Percentiles rank a stretch among this genome's conserved stretches.
These are phyloP conservation scores for Ilyonectria destructans DNA, from an alignment of 2,329 filamentous ascomycete genomes.

Conservation along the genomic window DNA sequence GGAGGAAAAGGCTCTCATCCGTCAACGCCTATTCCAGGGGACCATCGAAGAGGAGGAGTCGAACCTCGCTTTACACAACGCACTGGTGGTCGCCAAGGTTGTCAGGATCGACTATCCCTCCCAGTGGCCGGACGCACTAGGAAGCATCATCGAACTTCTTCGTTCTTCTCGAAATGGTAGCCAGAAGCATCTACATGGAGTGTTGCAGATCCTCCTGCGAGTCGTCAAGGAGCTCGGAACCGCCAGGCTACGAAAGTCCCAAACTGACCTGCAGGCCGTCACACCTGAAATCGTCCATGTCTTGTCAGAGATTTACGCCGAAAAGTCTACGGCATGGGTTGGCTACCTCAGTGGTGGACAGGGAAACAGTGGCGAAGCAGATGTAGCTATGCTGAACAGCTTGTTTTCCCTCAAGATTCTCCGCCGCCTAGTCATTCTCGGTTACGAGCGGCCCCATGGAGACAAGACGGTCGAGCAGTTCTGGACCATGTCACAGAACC, in stretches of 20 bases:
- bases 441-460: conserved; percentile 89
- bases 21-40: conserved; percentile 81
- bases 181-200: conserved; percentile 78
- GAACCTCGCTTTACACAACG: conserved; percentile 88
- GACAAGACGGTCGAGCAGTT: conserved; percentile 83
- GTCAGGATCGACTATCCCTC: conserved; percentile 90
- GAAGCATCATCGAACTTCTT: conserved; percentile 76
- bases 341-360: conserved; percentile 71
- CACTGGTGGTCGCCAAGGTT: conserved; percentile 89
- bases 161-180: conserved; percentile 68
- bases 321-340: conserved; percentile 81
- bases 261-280: conserved; percentile 82
- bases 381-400: conserved; percentile 82
- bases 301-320: conserved; percentile 83
- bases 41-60: conserved; percentile 84
- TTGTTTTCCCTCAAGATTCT: conserved; percentile 85
- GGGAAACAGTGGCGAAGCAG: conserved; percentile 72
- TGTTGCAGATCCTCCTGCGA: conserved; percentile 84
- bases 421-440: conserved; percentile 83
- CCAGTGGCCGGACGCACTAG: conserved; percentile 82
- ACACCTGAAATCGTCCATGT: conserved; percentile 89
- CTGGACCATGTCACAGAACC: conserved; percentile 84
- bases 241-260: conserved; percentile 81
- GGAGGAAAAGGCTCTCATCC: conserved; percentile 84
- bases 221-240: conserved; percentile 93